phyloP scores from a whole-genome alignment of 805 yeast species.

The Cyberlindnera xylosilytica region DNA sequence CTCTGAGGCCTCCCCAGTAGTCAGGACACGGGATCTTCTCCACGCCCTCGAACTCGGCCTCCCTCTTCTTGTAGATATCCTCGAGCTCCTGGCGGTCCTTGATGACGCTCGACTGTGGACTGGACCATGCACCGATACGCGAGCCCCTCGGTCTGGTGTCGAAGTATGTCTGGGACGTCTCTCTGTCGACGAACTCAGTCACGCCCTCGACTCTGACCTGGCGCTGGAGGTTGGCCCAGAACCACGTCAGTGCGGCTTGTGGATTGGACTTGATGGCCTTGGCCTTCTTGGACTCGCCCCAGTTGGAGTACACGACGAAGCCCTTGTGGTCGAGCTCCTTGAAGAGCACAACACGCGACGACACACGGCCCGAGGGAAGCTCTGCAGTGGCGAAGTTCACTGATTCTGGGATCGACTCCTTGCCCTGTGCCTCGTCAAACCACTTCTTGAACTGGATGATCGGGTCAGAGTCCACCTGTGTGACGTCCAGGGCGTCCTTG shows the following conservation, averaged over 20 bases:
- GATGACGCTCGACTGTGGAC: conserved; percentile 76
- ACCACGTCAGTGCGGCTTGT: conserved; percentile 79
- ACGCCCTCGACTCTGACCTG: conserved; percentile 92
- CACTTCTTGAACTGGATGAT: conserved; percentile 76
- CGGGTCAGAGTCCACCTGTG: conserved; percentile 57
- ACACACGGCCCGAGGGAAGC: conserved; percentile 86
- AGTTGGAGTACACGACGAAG: conserved; percentile 84
- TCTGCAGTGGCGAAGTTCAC: conserved; percentile 85
- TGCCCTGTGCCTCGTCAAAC: conserved; percentile 72
- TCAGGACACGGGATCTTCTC: conserved; percentile 86
- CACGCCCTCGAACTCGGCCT: conserved; percentile 54
- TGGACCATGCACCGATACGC: conserved; percentile 94
- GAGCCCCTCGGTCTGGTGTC: conserved; percentile 90
- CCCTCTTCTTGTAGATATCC: conserved; percentile 41
- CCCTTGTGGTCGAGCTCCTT: conserved; percentile 88
- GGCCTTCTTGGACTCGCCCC: conserved; percentile 84
- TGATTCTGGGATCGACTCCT: conserved; percentile 74
- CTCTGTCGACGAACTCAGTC: conserved; percentile 68
- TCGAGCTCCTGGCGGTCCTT: conserved; percentile 63
- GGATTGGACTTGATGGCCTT: conserved; percentile 69
- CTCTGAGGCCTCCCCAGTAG: conserved; percentile 91
- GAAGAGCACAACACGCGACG: conserved; percentile 78
- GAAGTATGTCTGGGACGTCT: conserved; percentile 75
- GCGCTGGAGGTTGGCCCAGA: conserved; percentile 89
- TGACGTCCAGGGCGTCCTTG: conserved; percentile 54